Evolutionary conservation across 2,329 filamentous ascomycete species (phyloP), one percentile per base, ranked within the genome.

Genomic region (Ascochyta fabae): DNA sequence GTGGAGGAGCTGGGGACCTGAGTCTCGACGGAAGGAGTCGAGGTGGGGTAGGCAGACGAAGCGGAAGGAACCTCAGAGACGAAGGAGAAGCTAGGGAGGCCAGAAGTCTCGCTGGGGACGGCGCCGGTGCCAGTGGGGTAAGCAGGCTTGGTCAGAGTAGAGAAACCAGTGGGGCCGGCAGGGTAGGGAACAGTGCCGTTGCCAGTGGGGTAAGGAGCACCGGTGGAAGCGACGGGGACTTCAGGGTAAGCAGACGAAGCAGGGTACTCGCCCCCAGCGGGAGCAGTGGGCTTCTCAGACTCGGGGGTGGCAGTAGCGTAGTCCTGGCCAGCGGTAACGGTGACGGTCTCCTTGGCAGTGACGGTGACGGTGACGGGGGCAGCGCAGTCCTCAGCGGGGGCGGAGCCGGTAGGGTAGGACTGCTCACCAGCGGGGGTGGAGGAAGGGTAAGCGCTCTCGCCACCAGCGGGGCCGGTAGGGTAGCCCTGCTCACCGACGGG

Each of bases 341-440:
- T 70, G 64, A 76, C 71, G 58, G 73, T 76, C 70, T 75, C 72
- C 66, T 73, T 68, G 19, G 62, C 54, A 45, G 73, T 75, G 33
- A 74, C 69, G 27, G 73, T 75, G 39, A 75, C 73, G 38, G 73
- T 76, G 46, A 71, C 67, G 16, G 73, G 68, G 53, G 59, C 58
- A 53, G 64, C 60, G 64, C 73, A 75, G 48, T 71, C 68, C 55
- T 49, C 46, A 42, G 46, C 46, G 41, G 60, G 62, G 40, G 47
- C 59, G 34, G 45, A 46, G 29, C 36, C 42, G 51, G 53, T 50
- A 36, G 51, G 61, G 48, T 48, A 48, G 49, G 56, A 59, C 53
- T 65, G 53, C 40, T 53, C 56, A 31, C 53, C 58, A 34, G 33
- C 33, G 12, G 53, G 41, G 13, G 60, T 43, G 49, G 57, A 51